Evolutionary conservation across 2,329 filamentous ascomycete genomes (phyloP), one percentile per base, ranked within the genome.

Genomic region (Paecilomyces sp.): DNA sequence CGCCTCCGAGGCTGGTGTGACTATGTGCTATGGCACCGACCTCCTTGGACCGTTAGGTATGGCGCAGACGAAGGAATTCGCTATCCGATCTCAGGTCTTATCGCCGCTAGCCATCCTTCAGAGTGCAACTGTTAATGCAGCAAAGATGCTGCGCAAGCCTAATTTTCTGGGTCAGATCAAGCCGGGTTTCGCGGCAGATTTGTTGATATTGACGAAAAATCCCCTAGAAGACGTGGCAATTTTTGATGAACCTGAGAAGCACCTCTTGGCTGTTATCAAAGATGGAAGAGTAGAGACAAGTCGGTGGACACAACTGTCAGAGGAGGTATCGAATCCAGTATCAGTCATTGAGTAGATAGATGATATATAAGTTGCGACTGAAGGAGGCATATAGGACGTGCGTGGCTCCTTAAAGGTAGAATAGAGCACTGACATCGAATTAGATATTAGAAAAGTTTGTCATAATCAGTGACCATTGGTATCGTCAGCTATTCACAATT

Each of bases 1-100:
- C 22, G 81, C 81, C 2, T 69, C 75, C 22, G 75, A 81, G 9
- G 81, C 80, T 0, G 83, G 83, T 0, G 81, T 85, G 0, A 80
- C 74, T 0, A 80, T 86, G 50, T 85, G 82, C 66, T 84, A 79
- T 62, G 83, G 83, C 0, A 80, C 80, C 0, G 82, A 85, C 68
- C 73, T 85, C 7, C 74, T 85, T 0, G 82, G 81, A 0, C 80
- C 79, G 0, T 66, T 84, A 61, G 74, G 76, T 7, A 66, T 74
- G 13, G 75, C 76, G n/a, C 82, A 85, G 68, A 78, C 74, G 0
- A 72, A 74, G 34, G 81, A 84, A 63, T 84, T 84, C 61, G 66
- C 68, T 0, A 60, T 84, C 13, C 73, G 81, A 9, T 71, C 74
- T 3, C 65, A 75, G 60, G 78, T 80, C 3, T 68, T 82, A 47